Evolutionary conservation across 1,139 yeast species (phyloP), one percentile per base, ranked within the genome.

Genomic region (Hyphopichia burtonii): DNA sequence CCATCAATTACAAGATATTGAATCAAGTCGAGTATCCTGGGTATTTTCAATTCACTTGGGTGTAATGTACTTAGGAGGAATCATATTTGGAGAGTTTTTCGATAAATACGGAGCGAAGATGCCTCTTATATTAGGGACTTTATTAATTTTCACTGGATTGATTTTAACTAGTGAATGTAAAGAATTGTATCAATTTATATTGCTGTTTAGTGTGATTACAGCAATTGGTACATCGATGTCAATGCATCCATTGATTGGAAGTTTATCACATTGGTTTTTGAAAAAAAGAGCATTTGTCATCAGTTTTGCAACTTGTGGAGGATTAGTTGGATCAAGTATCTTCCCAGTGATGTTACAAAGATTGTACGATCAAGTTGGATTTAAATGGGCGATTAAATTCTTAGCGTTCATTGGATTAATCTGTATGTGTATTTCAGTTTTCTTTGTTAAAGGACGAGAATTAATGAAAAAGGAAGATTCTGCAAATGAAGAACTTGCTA

Each of bases 251-350:
- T 62, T 78, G 34, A 68, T 83, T 14, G 82, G 87, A 1, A 77
- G 74, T 1, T 65, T 82, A 22, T 75, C 84, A 19, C 87, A 82
- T 52, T 83, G 83, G 80, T 84, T 81, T 51, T 65, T 71, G 51
- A 66, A 56, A 38, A 74, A 70, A 45, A 63, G 87, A 43, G 87
- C 80, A 0, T 57, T 74, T 34, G 86, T 85, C 1, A 58, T 77
- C 33, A 80, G 84, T 1, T 52, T 80, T 4, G 82, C 82, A 2
- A 78, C 84, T 1, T 65, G 76, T 19, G 88, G 88, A 2, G 86
- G 86, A 1, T 73, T 82, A 9, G 59, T 80, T 2, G 89, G 89
- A 2, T 86, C 86, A 8, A 68, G 82, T 1, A 61, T 78, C 2
- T 80, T 78, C 57, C 82, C 88, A 0, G 55, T 82, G 18, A 69